Evolutionary conservation across 306 rosid genomes (phyloP), one percentile per base, ranked within the genome.

Genomic region (Trichosanthes cucumerina): DNA sequence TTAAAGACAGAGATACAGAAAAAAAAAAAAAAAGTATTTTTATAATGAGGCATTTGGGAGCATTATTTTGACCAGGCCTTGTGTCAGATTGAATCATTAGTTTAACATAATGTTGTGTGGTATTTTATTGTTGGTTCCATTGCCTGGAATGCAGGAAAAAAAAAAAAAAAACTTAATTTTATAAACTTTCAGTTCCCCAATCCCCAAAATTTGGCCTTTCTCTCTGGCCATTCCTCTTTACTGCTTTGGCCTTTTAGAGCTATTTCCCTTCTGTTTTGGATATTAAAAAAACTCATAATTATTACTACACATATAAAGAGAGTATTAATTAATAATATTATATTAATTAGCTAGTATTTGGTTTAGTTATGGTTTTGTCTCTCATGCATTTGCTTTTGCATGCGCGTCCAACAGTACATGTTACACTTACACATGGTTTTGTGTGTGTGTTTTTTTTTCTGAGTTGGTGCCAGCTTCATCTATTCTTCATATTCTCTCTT

Each of bases 131-230:
- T 66, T n/a, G 31, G 28, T 66, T 66, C 74, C 74, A 66, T 66
- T 39, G 74, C 74, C 74, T 66, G 50, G 49, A 66, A 19, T 66
- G 50, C 50, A 38, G 31, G 31, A 66, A 63, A 13, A 53, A 1
- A 53, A 10, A 18, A 56, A 7, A 21, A 9, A 56, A 56, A 21
- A 0, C 4, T 62, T 7, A 31, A 41, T 34, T 47, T 19, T 9
- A 0, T 65, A 49, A 58, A 76, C 62, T 57, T 79, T 52, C 43
- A 49, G 66, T 74, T 76, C 83, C 82, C 83, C 84, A 86, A 95
- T 89, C 96, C 98, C 98, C 84, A 91, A 75, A 86, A 74, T 74
- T 79, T 78, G 79, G 81, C 87, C 89, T 80, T 89, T 83, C 76
- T 89, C 85, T 87, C 89, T 88, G 90, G 79, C 82, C 81, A 89